Conservation (phyloP, 495 filamentous ascomycete species). For the Penicillium arizonense region DNA sequence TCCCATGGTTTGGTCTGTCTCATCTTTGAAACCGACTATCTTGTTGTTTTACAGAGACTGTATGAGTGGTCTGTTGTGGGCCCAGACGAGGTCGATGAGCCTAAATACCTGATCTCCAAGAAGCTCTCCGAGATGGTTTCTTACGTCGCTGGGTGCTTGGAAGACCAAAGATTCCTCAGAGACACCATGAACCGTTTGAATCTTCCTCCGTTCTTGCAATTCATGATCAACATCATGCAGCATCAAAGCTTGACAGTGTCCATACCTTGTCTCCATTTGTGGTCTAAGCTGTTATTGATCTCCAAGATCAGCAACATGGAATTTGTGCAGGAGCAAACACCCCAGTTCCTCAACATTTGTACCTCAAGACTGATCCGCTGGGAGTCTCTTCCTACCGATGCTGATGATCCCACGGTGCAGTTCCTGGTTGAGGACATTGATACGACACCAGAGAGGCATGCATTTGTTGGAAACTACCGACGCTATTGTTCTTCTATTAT, state of each 20-base stretch:
- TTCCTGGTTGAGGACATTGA: slow-evolving; percentile 92
- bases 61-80: slow-evolving; percentile 83
- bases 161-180: slow-evolving; percentile 67
- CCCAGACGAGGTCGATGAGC: slow-evolving; percentile 77
- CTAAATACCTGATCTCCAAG: slow-evolving; percentile 87
- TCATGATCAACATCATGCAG: slow-evolving; percentile 75
- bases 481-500: slow-evolving; percentile 84
- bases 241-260: slow-evolving; percentile 88
- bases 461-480: slow-evolving; percentile 95
- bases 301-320: slow-evolving; percentile 62
- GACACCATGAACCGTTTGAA: slow-evolving; percentile 52
- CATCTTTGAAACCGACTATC: slow-evolving; percentile 68
- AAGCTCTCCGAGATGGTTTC: slow-evolving; percentile 93
- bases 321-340: slow-evolving; percentile 66
- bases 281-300: slow-evolving; percentile 75
- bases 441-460: slow-evolving; percentile 89
- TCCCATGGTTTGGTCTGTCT: slow-evolving; percentile 75
- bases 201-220: slow-evolving; percentile 71
- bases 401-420: slow-evolving; percentile 71
- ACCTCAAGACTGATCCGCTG: slow-evolving; percentile 77
- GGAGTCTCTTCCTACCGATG: slow-evolving; percentile 78
- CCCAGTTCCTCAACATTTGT: slow-evolving; percentile 74
- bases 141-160: slow-evolving; percentile 77
- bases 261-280: slow-evolving; percentile 86
- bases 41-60: slow-evolving; percentile 70